Evolutionary conservation across 768 basidiomycete species (phyloP), one percentile per base, ranked within the genome.

Genomic region (Leccinum boreale): DNA sequence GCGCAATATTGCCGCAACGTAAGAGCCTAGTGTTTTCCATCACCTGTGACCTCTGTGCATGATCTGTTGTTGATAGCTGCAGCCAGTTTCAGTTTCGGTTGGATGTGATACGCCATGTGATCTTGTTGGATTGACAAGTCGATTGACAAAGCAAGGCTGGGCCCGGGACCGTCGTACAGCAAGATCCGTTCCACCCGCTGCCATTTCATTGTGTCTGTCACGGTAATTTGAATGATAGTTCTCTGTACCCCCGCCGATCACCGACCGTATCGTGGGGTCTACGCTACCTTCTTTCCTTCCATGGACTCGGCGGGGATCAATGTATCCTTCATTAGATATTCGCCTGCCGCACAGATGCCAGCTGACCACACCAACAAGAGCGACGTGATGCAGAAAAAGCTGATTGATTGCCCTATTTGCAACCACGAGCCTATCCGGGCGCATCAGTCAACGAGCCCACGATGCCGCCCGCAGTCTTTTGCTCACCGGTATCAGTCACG

Each of bases 391-490:
- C 86, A 87, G 73, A 92, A 94, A 74, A 93, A 92, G 51, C 82
- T 91, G 69, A 94, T 92, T 0, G 90, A 86, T 66, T 91, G 89
- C 6, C 92, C 92, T 53, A 93, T 94, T 67, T 94, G 90, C 57
- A 94, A 75, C 92, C 92, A 94, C 3, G 89, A 91, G 0, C 92
- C 89, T 82, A 64, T 35, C 6, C 21, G 58, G 3, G 3, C 36
- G 21, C 50, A 52, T 58, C 46, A 67, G 58, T 53, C 46, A 26
- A 60, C 4, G 26, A 45, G 31, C 7, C 29, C 14, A 15, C 24
- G 31, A 39, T 29, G 19, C 24, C 31, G 42, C 19, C n/a, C 12
- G 15, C 53, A 28, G 19, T 17, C n/a, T 44, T 19, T 17, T 64
- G 74, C 66, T 57, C 61, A 85, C 85, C 89, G 4, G 85, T 89